A percentile compares a stretch with the other conserved stretches of the same genome.
Conservation (phyloP, 1,284 basidiomycete species). For the Trichosporon ovoides region DNA sequence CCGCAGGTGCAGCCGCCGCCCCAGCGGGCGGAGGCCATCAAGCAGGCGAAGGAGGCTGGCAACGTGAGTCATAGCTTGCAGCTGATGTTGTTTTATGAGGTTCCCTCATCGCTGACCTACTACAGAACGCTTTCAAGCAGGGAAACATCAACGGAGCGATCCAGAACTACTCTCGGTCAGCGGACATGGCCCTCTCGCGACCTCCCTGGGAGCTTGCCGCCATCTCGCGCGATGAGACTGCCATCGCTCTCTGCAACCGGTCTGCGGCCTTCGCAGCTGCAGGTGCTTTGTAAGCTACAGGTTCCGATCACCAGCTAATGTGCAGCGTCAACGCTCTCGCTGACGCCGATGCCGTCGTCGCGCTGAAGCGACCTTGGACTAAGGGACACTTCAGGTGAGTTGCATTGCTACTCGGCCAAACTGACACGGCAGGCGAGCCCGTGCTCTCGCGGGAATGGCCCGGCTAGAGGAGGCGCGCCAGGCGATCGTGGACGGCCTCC, state of each 20-base stretch:
- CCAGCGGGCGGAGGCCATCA: constrained; percentile 67
- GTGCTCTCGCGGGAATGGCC: constrained; percentile 70
- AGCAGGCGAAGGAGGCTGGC: constrained; percentile 77
- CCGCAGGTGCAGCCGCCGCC: constrained; percentile 61
- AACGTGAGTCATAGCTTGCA: constrained; percentile 57
- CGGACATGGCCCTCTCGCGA: constrained; percentile 72
- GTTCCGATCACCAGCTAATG: constrained; percentile 13
- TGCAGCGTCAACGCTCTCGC: constrained; percentile 67
- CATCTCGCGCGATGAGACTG: constrained; percentile 81
- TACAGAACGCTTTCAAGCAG: constrained; percentile 67
- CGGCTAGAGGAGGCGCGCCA: constrained; percentile 72
- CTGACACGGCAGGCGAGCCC: constrained; percentile 27
- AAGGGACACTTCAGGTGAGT: constrained; percentile 94
- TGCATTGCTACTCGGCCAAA: constrained; percentile 46
- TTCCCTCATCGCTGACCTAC: no score
- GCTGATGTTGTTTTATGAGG: not conserved
- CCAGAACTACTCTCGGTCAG: constrained; percentile 75
- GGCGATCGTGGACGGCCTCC: constrained; percentile 72
- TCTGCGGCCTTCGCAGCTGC: constrained; percentile 76
- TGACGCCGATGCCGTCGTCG: constrained; percentile 85
- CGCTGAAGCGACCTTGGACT: constrained; percentile 79
- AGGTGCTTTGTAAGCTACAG: constrained; percentile 54
- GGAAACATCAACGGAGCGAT: constrained; percentile 71
- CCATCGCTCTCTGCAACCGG: constrained; percentile 82
- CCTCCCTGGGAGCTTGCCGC: constrained; percentile 84